phyloP scores from a whole-genome alignment of 177 flowering plant genomes.

The Tripterygium wilfordii region DNA sequence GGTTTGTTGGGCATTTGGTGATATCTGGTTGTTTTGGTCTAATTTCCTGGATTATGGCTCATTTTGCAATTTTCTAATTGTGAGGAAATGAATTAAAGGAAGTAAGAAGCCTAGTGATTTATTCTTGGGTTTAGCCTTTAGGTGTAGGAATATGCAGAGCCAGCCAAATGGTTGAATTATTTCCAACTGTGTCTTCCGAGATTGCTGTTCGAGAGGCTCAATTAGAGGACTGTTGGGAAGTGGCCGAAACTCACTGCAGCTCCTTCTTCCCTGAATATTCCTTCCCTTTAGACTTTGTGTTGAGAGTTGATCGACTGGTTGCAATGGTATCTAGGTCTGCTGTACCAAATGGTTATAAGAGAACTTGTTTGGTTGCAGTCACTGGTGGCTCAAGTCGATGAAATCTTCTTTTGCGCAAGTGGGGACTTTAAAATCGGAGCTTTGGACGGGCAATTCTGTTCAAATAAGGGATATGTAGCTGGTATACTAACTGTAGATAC shows the following conservation, averaged over 20 bases:
- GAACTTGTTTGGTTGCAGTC: constrained; percentile 84
- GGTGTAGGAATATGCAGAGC: constrained; percentile 57
- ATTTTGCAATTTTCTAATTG: too few species aligned
- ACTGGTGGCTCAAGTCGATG: constrained; percentile 40
- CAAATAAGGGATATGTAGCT: constrained; percentile 68
- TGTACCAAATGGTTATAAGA: constrained; percentile 63
- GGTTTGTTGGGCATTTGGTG: too few species aligned
- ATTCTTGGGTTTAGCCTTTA: constrained; percentile 4
- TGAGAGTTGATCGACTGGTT: constrained; percentile 70
- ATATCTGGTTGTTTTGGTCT: too few species aligned
- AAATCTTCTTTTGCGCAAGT: constrained; percentile 35
- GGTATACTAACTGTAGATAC: constrained; percentile 95
- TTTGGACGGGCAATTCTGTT: constrained; percentile 60
- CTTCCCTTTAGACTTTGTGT: constrained; percentile 74
- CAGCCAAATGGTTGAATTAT: constrained; percentile 79
- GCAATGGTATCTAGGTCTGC: constrained; percentile 71
- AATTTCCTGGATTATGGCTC: too few species aligned
- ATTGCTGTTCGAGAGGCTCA: constrained; percentile 91
- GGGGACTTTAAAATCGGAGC: constrained; percentile 62
- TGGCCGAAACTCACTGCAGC: constrained; percentile 98
- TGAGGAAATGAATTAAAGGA: too few species aligned
- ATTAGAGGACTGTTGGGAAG: constrained; percentile 94
- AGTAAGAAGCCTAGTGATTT: too few species aligned
- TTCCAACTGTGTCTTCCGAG: constrained; percentile 67
- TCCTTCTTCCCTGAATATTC: constrained; percentile 90